Percentiles rank a stretch among this genome's conserved stretches.
phyloP scores from a whole-genome alignment of 306 rosid genomes.

The Vigna trinervia region DNA sequence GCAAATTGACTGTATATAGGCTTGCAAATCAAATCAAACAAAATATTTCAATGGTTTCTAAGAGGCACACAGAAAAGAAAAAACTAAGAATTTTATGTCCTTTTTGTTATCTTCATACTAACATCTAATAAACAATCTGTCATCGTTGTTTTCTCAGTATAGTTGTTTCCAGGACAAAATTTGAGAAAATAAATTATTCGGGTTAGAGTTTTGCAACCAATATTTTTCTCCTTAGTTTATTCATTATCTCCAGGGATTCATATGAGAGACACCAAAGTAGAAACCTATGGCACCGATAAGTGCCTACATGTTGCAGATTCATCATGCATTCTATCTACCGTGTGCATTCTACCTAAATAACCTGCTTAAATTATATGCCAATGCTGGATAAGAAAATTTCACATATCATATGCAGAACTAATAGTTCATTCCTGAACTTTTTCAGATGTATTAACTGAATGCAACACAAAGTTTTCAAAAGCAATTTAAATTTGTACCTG shows the following conservation, averaged over 20 bases:
- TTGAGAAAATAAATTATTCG: conserved; percentile 5
- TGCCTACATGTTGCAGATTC: not conserved
- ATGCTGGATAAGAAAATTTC: not conserved
- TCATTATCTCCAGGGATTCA: not conserved
- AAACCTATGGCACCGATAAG: not conserved
- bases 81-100: not conserved
- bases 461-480: not conserved
- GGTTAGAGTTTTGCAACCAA: not conserved
- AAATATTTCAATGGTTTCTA: not conserved
- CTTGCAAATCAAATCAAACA: not conserved
- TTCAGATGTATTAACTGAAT: not conserved
- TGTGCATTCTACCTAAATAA: not conserved
- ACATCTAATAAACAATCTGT: not conserved
- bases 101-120: not conserved
- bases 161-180: conserved; percentile 13
- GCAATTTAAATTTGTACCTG: conserved; percentile 56
- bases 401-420: not conserved
- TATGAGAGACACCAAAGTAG: conserved; percentile 6
- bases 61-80: not conserved
- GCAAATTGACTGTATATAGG: conserved; percentile 23
- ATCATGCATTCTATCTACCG: not conserved
- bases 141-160: not conserved
- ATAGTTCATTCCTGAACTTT: not conserved
- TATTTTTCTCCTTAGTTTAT: not conserved
- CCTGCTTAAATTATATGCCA: not conserved